Evolutionary conservation across 306 rosid genomes (phyloP).

Genomic region (Cicer bijugum): DNA sequence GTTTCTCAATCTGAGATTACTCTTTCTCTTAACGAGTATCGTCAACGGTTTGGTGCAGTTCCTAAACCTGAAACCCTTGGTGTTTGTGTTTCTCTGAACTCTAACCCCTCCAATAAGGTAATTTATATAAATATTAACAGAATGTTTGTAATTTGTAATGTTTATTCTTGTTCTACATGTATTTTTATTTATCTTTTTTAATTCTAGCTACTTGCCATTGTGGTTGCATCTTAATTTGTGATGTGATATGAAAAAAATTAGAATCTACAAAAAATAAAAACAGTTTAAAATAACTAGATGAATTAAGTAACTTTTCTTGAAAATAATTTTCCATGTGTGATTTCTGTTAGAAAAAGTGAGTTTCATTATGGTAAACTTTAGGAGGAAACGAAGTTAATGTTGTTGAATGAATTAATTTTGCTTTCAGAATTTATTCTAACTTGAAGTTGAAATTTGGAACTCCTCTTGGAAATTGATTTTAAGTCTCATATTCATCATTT

Average conservation of each 20-base stretch:
- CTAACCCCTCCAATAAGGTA: conserved; percentile 50
- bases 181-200: background rate
- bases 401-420: background rate
- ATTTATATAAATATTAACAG: background rate
- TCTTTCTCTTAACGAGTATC: conserved; percentile 50
- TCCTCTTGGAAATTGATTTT: background rate
- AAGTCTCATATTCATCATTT: background rate
- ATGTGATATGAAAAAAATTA: background rate
- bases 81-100: conserved; percentile 42
- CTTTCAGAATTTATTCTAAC: background rate
- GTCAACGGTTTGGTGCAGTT: conserved; percentile 41
- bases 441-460: background rate
- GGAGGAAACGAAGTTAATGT: background rate
- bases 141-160: background rate
- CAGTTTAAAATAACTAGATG: too few species aligned
- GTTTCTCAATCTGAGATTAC: conserved; percentile 48
- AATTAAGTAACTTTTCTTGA: too few species aligned
- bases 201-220: background rate
- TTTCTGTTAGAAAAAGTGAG: too few species aligned
- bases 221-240: background rate
- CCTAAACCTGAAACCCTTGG: conserved; percentile 48
- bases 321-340: too few species aligned
- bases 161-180: background rate
- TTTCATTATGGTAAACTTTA: too few species aligned
- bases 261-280: background rate